phyloP scores from a whole-genome alignment of 1,284 basidiomycete genomes.

The Pseudozyma pruni region DNA sequence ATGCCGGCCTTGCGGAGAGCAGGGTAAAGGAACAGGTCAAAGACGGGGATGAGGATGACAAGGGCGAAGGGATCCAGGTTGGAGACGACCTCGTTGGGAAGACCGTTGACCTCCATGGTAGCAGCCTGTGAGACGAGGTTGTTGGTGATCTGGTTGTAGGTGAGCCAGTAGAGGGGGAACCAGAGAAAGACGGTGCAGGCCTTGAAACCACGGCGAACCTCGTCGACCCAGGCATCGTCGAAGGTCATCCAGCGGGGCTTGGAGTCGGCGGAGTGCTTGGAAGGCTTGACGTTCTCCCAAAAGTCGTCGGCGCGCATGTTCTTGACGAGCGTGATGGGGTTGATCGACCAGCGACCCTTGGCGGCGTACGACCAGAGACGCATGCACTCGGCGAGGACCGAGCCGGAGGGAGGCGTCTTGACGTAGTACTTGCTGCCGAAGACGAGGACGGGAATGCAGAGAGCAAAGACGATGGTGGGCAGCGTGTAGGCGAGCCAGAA shows the following conservation, averaged over 20 bases:
- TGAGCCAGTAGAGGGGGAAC: slow-evolving; percentile 72
- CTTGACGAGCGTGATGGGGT: slow-evolving; percentile 62
- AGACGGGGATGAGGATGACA: slow-evolving; percentile 69
- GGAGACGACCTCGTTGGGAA: slow-evolving; percentile 81
- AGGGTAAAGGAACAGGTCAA: slow-evolving; percentile 76
- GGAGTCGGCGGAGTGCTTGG: slow-evolving; percentile 68
- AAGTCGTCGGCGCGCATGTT: slow-evolving; percentile 74
- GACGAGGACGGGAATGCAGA: slow-evolving; percentile 77
- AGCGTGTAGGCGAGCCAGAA: slow-evolving; percentile 70
- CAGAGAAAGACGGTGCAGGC: slow-evolving; percentile 85
- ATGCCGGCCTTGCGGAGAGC: slow-evolving; percentile 75
- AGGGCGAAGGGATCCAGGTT: slow-evolving; percentile 79
- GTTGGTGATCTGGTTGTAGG: slow-evolving; percentile 72
- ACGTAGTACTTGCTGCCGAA: slow-evolving; percentile 77
- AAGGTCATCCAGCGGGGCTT: slow-evolving; percentile 70
- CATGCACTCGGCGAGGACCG: slow-evolving; percentile 75
- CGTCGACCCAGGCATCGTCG: slow-evolving; percentile 77
- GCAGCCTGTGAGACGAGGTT: slow-evolving; percentile 75
- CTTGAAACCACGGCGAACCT: slow-evolving; percentile 82
- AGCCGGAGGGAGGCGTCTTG: slow-evolving; percentile 79
- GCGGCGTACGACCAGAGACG: slow-evolving; percentile 63
- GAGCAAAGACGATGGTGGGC: slow-evolving; percentile 69
- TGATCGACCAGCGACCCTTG: slow-evolving; percentile 67
- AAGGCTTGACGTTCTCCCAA: slow-evolving; percentile 82
- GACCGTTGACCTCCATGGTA: slow-evolving; percentile 74